Percentiles rank a stretch among this genome's conserved stretches.
Conservation (phyloP, 495 filamentous ascomycete genomes). For the Daldinia bambusicola region DNA sequence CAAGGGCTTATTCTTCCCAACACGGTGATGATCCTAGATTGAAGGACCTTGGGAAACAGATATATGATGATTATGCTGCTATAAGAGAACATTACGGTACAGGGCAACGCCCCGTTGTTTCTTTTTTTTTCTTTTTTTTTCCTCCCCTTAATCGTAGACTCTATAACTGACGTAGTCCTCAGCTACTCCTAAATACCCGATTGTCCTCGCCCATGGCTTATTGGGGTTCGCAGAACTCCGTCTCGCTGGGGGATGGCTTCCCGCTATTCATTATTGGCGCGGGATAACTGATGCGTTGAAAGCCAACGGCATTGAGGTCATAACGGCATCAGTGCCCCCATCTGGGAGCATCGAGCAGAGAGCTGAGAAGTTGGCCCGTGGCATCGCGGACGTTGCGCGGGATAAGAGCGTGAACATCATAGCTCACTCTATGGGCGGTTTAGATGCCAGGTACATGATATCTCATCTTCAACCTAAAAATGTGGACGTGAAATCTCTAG, state of each 20-base stretch:
- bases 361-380: constrained; percentile 70
- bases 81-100: constrained; percentile 77
- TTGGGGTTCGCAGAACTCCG: constrained; percentile 89
- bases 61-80: constrained; percentile 79
- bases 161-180: constrained; percentile 4
- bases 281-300: constrained; percentile 83
- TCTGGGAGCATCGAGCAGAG: constrained; percentile 81
- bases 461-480: constrained; percentile 75
- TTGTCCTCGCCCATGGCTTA: constrained; percentile 89
- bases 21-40: constrained; percentile 66
- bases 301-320: constrained; percentile 79
- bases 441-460: constrained; percentile 95
- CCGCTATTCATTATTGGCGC: constrained; percentile 89
- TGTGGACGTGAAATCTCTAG: constrained; percentile 77
- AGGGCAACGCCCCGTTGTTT: constrained; percentile 4
- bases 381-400: constrained; percentile 71
- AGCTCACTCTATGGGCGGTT: constrained; percentile 79
- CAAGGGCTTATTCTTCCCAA: constrained; percentile 43
- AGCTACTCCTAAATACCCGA: constrained; percentile 74
- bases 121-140: background rate
- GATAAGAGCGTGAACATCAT: constrained; percentile 88
- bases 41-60: constrained; percentile 70
- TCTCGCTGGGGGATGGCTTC: constrained; percentile 74
- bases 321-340: constrained; percentile 82
- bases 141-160: background rate